Base-by-base conservation (phyloP, 352 stramenopile species). In the Phytophthora capsici region DNA sequence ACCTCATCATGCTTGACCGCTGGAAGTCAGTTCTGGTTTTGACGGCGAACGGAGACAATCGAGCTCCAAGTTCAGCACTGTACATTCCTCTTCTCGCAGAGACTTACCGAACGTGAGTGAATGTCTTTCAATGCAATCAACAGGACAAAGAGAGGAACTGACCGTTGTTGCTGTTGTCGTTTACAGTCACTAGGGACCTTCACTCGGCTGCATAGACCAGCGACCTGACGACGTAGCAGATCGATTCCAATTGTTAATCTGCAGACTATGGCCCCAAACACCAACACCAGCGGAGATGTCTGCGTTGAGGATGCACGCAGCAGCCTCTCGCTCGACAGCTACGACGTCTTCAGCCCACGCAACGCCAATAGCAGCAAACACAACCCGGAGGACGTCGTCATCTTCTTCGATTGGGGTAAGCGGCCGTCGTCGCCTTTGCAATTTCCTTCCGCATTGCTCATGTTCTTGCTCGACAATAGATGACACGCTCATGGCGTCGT, bases 351-450 rank as follows among this genome's bases (percentile, higher is more conserved):
- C 41, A 71, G 69, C 36, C 53, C 75, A 17, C 57, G 53, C 10
- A 28, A 41, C 25, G 68, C 20, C 52, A 64, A 48, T 20, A 73
- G 14, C 53, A 68, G 50, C 61, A 78, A 89, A 44, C 76, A 81
- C 58, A 54, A 66, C 28, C 61, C 68, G n/a, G 78, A 89, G 25
- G 69, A 90, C 56, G 77, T 82, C 6, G 75, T 94, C 66, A 89
- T 94, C 69, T 93, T 94, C 71, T 91, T 94, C 57, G 86, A 94
- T 63, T 94, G 86, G 86, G 86, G 86, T 94, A 81, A 67, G 78
- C 59, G 41, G 6, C 23, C 22, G 9, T 16, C 17, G 4, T 26
- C 48, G 46, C 36, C 63, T 25, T 61, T 36, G 12, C 34, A 25
- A 28, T 36, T 58, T 55, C 28, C 13, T 34, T 34, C 28, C 28